These are phyloP conservation scores for Austroboletus niveus DNA, from an alignment of 1,284 basidiomycete genomes.

Conservation along the genomic window DNA sequence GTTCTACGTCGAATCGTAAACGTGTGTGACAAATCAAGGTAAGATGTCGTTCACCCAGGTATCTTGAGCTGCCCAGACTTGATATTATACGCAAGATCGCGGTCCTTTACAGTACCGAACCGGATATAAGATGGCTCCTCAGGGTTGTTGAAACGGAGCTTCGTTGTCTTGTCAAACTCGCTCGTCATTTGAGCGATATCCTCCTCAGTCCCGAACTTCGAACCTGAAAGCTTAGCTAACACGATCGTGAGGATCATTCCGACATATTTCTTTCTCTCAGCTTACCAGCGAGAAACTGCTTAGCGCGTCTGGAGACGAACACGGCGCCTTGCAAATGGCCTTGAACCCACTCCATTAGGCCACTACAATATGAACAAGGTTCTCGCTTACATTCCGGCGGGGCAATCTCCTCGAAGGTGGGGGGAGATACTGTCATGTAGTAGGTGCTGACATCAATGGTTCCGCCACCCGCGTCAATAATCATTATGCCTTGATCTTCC, in stretches of 20 bases:
- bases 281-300: slow-evolving; percentile 31
- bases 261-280: background rate
- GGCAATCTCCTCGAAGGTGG: slow-evolving; percentile 32
- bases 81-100: slow-evolving; percentile 37
- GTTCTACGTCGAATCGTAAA: slow-evolving; percentile 16
- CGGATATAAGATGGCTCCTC: slow-evolving; percentile 39
- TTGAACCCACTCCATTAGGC: slow-evolving; percentile 14
- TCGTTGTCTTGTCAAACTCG: slow-evolving; percentile 42
- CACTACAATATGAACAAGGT: background rate
- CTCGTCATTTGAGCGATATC: slow-evolving; percentile 37
- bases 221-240: slow-evolving; percentile 35
- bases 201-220: slow-evolving; percentile 34
- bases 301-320: slow-evolving; percentile 36
- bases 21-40: background rate
- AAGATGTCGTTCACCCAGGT: slow-evolving; percentile 30
- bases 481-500: slow-evolving; percentile 39
- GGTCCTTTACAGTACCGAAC: slow-evolving; percentile 39
- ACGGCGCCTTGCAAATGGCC: slow-evolving; percentile 36
- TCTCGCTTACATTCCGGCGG: slow-evolving; percentile 31
- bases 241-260: background rate
- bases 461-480: slow-evolving; percentile 54
- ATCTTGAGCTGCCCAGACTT: slow-evolving; percentile 41
- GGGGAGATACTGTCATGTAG: slow-evolving; percentile 20
- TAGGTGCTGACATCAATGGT: slow-evolving; percentile 44
- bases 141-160: slow-evolving; percentile 38